Evolutionary conservation across 2,329 filamentous ascomycete species (phyloP), one percentile per base, ranked within the genome.

Genomic region (Helotiales sp.): DNA sequence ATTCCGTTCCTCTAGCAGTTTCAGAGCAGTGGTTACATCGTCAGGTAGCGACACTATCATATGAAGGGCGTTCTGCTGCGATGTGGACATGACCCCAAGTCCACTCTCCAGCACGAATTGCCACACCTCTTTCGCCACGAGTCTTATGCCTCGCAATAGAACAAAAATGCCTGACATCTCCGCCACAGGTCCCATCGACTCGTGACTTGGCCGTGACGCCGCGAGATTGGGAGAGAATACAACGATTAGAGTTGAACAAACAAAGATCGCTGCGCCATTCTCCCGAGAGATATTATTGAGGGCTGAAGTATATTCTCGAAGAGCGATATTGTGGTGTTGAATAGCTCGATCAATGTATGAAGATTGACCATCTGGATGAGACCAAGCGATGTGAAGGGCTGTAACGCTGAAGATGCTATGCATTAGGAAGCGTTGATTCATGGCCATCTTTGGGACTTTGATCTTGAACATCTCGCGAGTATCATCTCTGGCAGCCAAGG

Each of bases 281-380:
- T 55, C 42, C 7, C 19, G 40, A 5, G 52, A 49, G 17, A 55
- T 55, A 17, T 25, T 55, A 25, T 40, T 12, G 7, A 55, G 31
- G 5, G 15, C 4, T 22, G 30, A 40, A 22, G 30, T 27, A 22
- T 25, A 49, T 13, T 55, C n/a, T 48, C 42, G 29, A 17, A 55
- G 52, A n/a, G 52, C 42, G 22, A 55, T 48, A 22, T 49, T 55
- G 29, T 55, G 29, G 44, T 55, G 42, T 2, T 25, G 42, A 12
- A 49, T 55, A 5, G 52, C 52, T 40, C 31, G 38, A 9, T 55
- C 31, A 30, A 55, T 55, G 22, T 55, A 55, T 38, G 22, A 38
- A 30, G 31, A 25, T 25, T 25, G 19, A 19, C 10, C 49, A 15
- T 48, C 42, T 49, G 42, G 44, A n/a, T 29, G 29, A 3, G 31